Evolutionary conservation across 176 grass and related monocot genomes (phyloP).

Genomic region (Hordeum marinum): DNA sequence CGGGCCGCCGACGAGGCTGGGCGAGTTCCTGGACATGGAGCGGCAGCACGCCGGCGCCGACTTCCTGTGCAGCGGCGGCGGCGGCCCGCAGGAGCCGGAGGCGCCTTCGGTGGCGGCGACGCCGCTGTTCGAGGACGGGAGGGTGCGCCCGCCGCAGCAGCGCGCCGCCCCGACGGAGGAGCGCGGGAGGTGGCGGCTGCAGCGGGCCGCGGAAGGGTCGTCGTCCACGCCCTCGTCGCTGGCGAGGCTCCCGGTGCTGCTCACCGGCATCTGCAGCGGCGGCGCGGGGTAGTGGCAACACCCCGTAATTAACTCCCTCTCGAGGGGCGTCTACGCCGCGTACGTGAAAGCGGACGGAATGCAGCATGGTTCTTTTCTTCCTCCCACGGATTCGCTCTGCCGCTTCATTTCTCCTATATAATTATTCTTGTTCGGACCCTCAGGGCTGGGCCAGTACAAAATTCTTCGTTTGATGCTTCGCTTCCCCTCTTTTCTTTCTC

Average conservation of each 20-base stretch:
- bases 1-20: slow-evolving; percentile 46
- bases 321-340: neutral
- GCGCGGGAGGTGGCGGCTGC: slow-evolving; percentile 25
- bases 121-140: slow-evolving; percentile 70
- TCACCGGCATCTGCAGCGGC: slow-evolving; percentile 83
- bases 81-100: neutral
- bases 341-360: slow-evolving; percentile 14
- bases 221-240: slow-evolving; percentile 20
- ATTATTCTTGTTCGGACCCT: slow-evolving; percentile 11
- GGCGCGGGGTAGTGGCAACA: slow-evolving; percentile 30
- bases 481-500: neutral
- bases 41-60: slow-evolving; percentile 50
- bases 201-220: neutral
- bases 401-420: neutral
- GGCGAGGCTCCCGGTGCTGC: slow-evolving; percentile 55
- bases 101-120: slow-evolving; percentile 16
- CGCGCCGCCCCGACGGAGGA: neutral
- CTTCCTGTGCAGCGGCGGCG: slow-evolving; percentile 24
- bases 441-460: neutral
- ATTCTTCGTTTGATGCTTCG: neutral
- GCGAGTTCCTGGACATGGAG: slow-evolving; percentile 84
- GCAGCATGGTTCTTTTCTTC: neutral
- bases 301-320: neutral
- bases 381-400: neutral
- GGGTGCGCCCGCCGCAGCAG: slow-evolving; percentile 40